Evolutionary conservation across 352 stramenopile genomes (phyloP).

Genomic region (Phytophthora sojae): DNA sequence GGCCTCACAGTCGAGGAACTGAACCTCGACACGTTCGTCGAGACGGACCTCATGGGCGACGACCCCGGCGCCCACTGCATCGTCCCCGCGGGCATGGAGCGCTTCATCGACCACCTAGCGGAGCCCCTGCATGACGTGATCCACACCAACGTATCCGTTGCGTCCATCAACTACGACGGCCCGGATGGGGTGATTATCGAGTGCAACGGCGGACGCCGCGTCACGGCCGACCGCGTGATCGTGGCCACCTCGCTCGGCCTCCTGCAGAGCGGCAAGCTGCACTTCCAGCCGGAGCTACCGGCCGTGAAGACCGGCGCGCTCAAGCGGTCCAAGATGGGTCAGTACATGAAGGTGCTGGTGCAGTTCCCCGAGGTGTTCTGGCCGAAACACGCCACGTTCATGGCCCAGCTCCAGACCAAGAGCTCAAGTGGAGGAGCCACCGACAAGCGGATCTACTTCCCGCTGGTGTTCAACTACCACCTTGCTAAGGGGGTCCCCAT

Average conservation of each 20-base stretch:
- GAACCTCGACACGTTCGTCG: slow-evolving; percentile 40
- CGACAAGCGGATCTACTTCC: slow-evolving; percentile 53
- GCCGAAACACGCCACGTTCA: slow-evolving; percentile 55
- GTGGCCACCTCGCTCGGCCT: slow-evolving; percentile 65
- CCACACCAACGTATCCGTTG: slow-evolving; percentile 40
- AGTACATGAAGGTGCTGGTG: slow-evolving; percentile 82
- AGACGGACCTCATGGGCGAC: slow-evolving; percentile 48
- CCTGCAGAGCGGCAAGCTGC: slow-evolving; percentile 55
- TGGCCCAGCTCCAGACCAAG: slow-evolving; percentile 45
- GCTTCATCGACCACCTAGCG: slow-evolving; percentile 52
- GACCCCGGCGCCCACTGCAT: slow-evolving; percentile 64
- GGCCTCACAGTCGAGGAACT: slow-evolving; percentile 39
- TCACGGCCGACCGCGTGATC: slow-evolving; percentile 55
- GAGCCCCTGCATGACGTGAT: slow-evolving; percentile 46
- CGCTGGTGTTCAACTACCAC: slow-evolving; percentile 71
- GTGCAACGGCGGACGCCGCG: slow-evolving; percentile 28
- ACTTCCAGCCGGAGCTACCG: slow-evolving; percentile 61
- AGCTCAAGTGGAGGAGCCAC: slow-evolving; percentile 4
- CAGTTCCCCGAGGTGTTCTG: slow-evolving; percentile 76
- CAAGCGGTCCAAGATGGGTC: slow-evolving; percentile 62
- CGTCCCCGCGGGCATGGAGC: slow-evolving; percentile 60
- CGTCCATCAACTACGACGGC: slow-evolving; percentile 41
- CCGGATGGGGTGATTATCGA: slow-evolving; percentile 47
- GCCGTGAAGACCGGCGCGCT: slow-evolving; percentile 56
- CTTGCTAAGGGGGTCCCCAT: slow-evolving; percentile 56